Evolutionary conservation across 202 grass and related monocot species (phyloP), one percentile per base, ranked within the genome.

Genomic region (Musa balbisiana): DNA sequence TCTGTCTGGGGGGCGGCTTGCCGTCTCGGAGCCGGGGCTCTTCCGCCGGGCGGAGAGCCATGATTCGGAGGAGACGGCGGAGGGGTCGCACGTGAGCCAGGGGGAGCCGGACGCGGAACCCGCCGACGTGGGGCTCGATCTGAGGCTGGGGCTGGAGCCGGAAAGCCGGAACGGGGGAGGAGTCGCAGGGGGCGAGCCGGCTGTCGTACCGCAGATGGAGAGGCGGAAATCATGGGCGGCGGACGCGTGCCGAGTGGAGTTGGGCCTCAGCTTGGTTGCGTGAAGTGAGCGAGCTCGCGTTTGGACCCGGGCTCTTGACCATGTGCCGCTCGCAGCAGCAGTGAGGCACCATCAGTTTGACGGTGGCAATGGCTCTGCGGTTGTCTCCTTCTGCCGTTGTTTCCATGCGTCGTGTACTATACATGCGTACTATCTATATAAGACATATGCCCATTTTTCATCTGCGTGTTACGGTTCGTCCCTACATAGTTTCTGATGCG

Each of bases 41-140:
- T 79, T 78, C 49, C 76, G 79, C 19, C 68, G 73, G 21, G 82
- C 71, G 0, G 84, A 9, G 11, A 85, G 78, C 78, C 82, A 24
- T 3, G 82, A 50, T 19, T 29, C 50, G 26, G 65, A 59, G 64
- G 79, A 82, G 56, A 84, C 87, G 49, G 65, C 74, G 9, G 91
- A 81, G 1, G 80, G 82, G 53, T 87, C 87, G 49, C 85, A 90
- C 53, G 80, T 93, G 50, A 93, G 87, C 52, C 87, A 90, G 72
- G 81, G 78, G 0, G 82, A 89, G 20, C 82, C 80, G 62, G 17
- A 59, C 19, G 24, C 11, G 16, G 56, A 43, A 43, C 33, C 25
- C 55, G 53, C 77, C 8, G 59, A 33, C 5, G 29, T 27, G 5
- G 82, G 73, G 5, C 43, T 71, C 11, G 81, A 93, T 55, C 87